Evolutionary conservation across 2,329 filamentous ascomycete species (phyloP).

Genomic region (Capronia epimyces): DNA sequence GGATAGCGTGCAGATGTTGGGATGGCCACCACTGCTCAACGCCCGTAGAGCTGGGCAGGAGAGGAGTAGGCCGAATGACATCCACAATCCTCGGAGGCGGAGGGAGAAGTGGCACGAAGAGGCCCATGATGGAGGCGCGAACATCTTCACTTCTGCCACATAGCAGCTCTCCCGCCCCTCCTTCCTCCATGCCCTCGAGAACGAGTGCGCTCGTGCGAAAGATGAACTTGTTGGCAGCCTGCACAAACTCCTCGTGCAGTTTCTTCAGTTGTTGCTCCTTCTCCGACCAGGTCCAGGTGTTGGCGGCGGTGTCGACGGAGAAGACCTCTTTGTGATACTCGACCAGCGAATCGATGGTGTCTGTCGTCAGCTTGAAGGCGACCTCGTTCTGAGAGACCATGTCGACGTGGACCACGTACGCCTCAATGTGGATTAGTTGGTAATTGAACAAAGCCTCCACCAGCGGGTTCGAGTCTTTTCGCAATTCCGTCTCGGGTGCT

Average conservation of each 20-base stretch:
- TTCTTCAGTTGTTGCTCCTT: conserved; percentile 97
- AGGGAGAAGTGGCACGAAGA: conserved; percentile 80
- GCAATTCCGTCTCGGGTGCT: conserved; percentile 76
- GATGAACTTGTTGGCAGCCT: conserved; percentile 95
- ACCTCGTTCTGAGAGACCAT: conserved; percentile 98
- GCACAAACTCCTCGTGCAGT: conserved; percentile 91
- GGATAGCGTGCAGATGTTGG: conserved; percentile 56
- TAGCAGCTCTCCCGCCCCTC: conserved; percentile 87
- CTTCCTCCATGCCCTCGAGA: conserved; percentile 92
- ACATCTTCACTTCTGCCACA: conserved; percentile 89
- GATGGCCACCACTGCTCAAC: conserved; percentile 77
- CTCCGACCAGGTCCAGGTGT: conserved; percentile 90
- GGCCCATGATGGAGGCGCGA: conserved; percentile 73
- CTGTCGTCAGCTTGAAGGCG: conserved; percentile 91
- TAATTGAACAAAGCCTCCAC: conserved; percentile 88
- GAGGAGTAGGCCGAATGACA: conserved; percentile 75
- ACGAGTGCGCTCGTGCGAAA: conserved; percentile 83
- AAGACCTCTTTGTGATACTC: conserved; percentile 96
- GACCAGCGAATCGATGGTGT: conserved; percentile 87
- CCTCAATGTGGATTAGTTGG: conserved; percentile 86
- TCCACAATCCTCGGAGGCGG: conserved; percentile 83
- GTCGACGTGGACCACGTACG: conserved; percentile 97
- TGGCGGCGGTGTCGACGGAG: conserved; percentile 81
- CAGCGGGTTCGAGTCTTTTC: conserved; percentile 73
- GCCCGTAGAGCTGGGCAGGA: conserved; percentile 75